Conservation (phyloP, 2,329 filamentous ascomycete species). For the Epichloe typhina region DNA sequence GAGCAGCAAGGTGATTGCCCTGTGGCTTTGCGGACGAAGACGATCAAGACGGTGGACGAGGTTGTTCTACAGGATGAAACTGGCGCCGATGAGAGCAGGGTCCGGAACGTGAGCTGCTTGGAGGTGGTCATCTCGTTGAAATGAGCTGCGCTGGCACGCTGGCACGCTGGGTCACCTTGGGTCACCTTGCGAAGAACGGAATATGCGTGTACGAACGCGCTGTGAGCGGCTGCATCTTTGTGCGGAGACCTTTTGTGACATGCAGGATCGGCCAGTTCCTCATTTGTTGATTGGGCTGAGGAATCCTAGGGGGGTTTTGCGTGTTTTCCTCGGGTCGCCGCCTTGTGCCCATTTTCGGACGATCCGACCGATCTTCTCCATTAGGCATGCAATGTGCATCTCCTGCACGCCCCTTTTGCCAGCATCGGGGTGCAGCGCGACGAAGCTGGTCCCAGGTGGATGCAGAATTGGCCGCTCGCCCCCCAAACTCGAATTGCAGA, state of each 20-base stretch:
- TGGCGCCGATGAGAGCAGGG: constrained; percentile 25
- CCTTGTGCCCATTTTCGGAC: neutral
- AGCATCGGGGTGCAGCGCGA: neutral
- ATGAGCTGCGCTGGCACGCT: constrained; percentile 15
- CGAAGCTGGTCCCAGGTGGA: neutral
- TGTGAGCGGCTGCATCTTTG: neutral
- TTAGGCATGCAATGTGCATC: neutral
- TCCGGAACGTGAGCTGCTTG: constrained; percentile 37
- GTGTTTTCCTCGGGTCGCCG: neutral
- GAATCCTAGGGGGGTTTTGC: no score
- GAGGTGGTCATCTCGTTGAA: constrained; percentile 35
- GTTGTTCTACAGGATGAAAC: constrained; percentile 32
- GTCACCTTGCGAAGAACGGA: no score
- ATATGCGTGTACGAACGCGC: neutral
- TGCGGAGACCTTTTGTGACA: neutral
- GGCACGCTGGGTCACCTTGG: no score
- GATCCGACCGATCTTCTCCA: neutral
- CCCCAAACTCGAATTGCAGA: no score
- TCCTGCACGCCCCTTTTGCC: neutral
- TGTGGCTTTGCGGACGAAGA: constrained; percentile 49
- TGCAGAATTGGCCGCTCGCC: no score
- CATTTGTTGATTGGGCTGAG: neutral
- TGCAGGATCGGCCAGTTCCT: neutral
- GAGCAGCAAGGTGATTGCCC: constrained; percentile 44
- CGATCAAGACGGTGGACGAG: constrained; percentile 54